Evolutionary conservation across 345 rosid species (phyloP), one percentile per base, ranked within the genome.

Genomic region (Boechera retrofracta): DNA sequence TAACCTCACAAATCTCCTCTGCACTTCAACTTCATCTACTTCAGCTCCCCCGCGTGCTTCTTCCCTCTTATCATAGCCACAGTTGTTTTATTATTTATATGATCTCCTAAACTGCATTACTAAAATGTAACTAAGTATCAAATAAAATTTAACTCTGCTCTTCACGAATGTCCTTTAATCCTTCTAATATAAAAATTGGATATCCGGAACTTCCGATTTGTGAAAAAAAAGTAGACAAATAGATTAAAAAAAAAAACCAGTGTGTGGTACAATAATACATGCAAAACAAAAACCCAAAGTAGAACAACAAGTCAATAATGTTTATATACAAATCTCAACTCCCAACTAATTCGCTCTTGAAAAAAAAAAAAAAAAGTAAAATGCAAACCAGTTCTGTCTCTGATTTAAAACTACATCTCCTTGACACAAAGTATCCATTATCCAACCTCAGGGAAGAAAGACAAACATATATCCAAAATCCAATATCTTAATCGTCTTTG

Each of bases 401-500:
- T 44, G 53, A 38, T 42, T 41, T 13, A 55, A 64, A 48, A 53
- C 49, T 72, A 65, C 55, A 76, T 24, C 41, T 49, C 67, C 54
- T 29, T 3, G 49, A 61, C 24, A 64, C 38, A 35, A 11, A 67
- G 24, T 12, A 67, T 35, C 39, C 52, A 72, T 26, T 10, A 28
- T 51, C 61, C 41, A 62, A 39, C 53, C 32, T 38, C 52, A 62
- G 16, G 11, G 39, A 49, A 52, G 32, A 28, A 39, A 39, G 10
- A 73, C 11, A 45, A 71, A 64, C 74, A 54, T 70, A 15, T 49
- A 33, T 42, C 64, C 52, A 26, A 31, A 31, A 26, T 15, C 39
- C 71, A 36, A 39, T n/a, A 21, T 52, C 13, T 38, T 12, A 88
- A 54, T 74, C 67, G 5, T 84, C 87, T 61, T 88, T 89, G 64